Evolutionary conservation across 192 early-diverging fungal genomes (phyloP), one percentile per base, ranked within the genome.

Genomic region (Kickxella alabastrina): DNA sequence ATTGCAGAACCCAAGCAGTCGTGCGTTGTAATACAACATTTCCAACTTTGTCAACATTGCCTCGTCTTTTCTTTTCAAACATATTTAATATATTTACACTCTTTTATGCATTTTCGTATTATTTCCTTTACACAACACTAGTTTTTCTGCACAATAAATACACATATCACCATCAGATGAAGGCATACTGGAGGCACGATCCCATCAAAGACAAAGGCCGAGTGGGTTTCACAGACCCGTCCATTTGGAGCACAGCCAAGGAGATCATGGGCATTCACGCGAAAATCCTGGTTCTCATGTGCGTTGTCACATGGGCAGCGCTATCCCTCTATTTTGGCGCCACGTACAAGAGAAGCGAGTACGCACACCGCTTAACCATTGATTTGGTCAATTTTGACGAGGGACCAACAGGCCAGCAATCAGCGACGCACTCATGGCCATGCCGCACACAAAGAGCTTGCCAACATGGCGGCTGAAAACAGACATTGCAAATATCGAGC

Each of bases 331-430:
- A 66, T 43, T 66, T 50, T 35, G 70, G 70, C 29, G 57, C 36
- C 37, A 48, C 57, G 21, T 54, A 62, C 48, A 31, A 54, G 39
- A 59, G 70, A 44, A 67, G 59, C 38, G 18, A 12, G 8, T 34
- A 50, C 9, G 64, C 37, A 2, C 38, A 66, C 45, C 57, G 54
- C 45, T 28, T 74, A 25, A 40, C 48, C 31, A 25, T 74, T 4
- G 45, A 74, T 21, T 34, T 74, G 13, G 23, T 74, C 26, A 65
- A 74, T 22, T 59, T 74, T 3, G 70, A 74, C 46, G 48, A 55
- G 10, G 70, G 70, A 9, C 23, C 19, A 12, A 54, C 67, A 12
- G 64, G 70, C 28, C 46, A 35, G 60, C 57, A 27, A 43, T 66
- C 29, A 58, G 57, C 10, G 54, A 44, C 14, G 52, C 57, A 21